Base-by-base conservation (phyloP, 192 early-diverging fungal genomes). In the Phycomyces nitens region DNA sequence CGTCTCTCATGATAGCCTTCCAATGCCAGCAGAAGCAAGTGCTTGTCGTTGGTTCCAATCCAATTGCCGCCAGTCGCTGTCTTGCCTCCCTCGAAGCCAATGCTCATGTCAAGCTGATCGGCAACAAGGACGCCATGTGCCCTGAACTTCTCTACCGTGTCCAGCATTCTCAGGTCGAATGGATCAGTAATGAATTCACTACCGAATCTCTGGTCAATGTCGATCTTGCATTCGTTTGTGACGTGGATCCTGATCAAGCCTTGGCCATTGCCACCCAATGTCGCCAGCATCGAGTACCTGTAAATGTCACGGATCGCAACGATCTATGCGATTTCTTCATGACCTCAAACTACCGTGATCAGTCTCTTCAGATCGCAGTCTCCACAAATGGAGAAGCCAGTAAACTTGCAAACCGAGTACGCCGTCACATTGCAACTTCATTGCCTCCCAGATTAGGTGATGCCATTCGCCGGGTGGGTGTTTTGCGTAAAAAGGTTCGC, bases 261-360 rank as follows among this genome's bases (percentile, higher is more conserved):
- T 16, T 65, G 18, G 24, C 64, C 14, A 85, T 88, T 52, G 82
- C 69, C 1, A 20, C 49, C 6, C 51, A 65, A 16, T 75, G 76
- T 22, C 68, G 76, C 12, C 18, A 49, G 14, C 39, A 59, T 9
- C 78, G 85, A 5, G 85, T 92, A 16, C 88, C 88, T 22, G 80
- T 94, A 11, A 93, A 94, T 60, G 86, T 89, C 12, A 84, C 92
- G 0, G 91, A 92, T 63, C 77, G 81, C 50, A 76, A 77, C 8
- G 83, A 84, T 12, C 70, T 90, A n/a, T 92, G 89, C 72, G 89
- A 92, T 66, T 94, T 94, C 75, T 82, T 79, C 64, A 87, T 94
- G 70, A 82, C 91, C 65, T 86, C 90, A 15, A 87, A 84, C 26
- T 82, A 87, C 59, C 76, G 85, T 41, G 88, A 89, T 52, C 74